These are phyloP conservation scores for Diaporthe sp. DNA, from an alignment of 2,329 filamentous ascomycete genomes.

Conservation along the genomic window DNA sequence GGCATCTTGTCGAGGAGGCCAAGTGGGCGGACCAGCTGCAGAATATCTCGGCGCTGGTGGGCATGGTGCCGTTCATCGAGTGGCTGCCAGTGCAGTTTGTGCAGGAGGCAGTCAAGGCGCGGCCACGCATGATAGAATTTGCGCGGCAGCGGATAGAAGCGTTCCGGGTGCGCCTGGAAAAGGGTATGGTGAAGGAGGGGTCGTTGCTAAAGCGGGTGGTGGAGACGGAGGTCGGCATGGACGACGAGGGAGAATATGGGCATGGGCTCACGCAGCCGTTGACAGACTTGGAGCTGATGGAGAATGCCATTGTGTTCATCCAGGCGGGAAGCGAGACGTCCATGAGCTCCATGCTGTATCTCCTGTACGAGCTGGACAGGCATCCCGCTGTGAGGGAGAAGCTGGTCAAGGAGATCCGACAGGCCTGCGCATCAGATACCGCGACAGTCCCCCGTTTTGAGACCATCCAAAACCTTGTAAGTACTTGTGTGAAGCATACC, in stretches of 20 bases:
- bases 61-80: constrained; percentile 1
- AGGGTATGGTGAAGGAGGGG: constrained; percentile 5
- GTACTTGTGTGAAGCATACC: not conserved
- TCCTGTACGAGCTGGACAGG: not conserved
- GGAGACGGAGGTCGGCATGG: not conserved
- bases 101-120: not conserved
- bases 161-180: not conserved
- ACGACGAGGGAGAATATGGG: not conserved
- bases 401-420: constrained; percentile 7
- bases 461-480: not conserved
- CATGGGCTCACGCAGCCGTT: not conserved
- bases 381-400: constrained; percentile 8
- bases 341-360: not conserved
- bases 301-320: constrained; percentile 3
- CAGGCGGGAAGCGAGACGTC: constrained; percentile 11
- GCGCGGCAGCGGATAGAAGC: not conserved
- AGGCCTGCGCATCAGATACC: not conserved
- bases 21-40: not conserved
- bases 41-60: not conserved
- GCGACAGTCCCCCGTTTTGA: constrained; percentile 3
- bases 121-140: not conserved
- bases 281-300: not conserved
- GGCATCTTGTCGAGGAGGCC: not conserved
- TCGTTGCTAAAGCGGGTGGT: constrained; percentile 16
- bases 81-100: not conserved